Conservation (phyloP, 345 rosid genomes). For the Eucalyptus viminalis region DNA sequence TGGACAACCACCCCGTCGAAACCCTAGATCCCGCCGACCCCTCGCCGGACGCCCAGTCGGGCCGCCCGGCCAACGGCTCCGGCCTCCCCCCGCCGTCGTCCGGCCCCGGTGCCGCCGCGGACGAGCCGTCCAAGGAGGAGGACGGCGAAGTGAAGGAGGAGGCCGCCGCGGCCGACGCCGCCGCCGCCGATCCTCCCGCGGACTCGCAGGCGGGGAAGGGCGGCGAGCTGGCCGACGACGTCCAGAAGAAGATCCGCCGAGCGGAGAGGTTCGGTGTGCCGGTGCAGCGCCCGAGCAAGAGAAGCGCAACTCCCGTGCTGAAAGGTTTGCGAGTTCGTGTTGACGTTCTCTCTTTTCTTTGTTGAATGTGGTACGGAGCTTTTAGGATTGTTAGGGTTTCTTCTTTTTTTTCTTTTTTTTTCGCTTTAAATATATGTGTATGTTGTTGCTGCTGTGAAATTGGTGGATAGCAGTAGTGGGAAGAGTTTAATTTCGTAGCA, state of each 20-base stretch:
- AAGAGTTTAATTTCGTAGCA: not conserved
- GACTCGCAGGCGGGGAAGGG: slow-evolving; percentile 8
- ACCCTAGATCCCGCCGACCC: slow-evolving; percentile 9
- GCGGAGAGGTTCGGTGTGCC: slow-evolving; percentile 90
- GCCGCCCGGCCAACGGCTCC: slow-evolving; percentile 13
- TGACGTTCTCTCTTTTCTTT: not conserved
- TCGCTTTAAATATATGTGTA: not conserved
- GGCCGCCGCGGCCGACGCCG: not conserved
- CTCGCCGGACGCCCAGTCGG: slow-evolving; percentile 6
- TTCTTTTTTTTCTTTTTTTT: not conserved
- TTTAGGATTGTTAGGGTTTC: not conserved
- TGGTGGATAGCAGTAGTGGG: not conserved
- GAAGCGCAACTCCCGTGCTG: slow-evolving; percentile 91
- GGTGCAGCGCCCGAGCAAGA: slow-evolving; percentile 72
- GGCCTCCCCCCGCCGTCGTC: slow-evolving; percentile 1
- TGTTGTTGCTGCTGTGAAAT: not conserved
- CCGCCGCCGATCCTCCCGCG: not conserved
- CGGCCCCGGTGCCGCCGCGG: not conserved
- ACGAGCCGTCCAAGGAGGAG: slow-evolving; percentile 8
- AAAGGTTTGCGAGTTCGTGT: slow-evolving; percentile 30
- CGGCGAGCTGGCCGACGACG: slow-evolving; percentile 25
- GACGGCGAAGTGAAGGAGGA: slow-evolving; percentile 14
- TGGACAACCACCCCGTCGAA: slow-evolving; percentile 19
- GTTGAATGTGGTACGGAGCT: not conserved
- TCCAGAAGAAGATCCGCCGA: slow-evolving; percentile 77